phyloP scores from a whole-genome alignment of 441 rosid species.

The Populus trichocarpa region DNA sequence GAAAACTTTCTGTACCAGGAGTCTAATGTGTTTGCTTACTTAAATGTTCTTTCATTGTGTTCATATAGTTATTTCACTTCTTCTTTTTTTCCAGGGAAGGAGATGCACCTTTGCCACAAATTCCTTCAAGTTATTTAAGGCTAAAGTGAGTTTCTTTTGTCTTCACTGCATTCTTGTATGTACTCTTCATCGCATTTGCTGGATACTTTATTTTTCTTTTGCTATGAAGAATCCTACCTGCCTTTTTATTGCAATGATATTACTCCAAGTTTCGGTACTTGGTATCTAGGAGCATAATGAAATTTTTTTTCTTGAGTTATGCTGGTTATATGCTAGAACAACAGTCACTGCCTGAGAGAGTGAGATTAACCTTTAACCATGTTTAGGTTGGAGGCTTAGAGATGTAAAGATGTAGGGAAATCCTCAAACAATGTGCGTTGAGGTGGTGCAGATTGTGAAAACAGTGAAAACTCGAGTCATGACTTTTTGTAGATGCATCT shows the following conservation, averaged over 20 bases:
- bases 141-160: conserved; percentile 57
- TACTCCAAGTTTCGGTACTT: not conserved
- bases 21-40: not conserved
- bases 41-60: not conserved
- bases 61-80: conserved; percentile 8
- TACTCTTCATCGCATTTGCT: not conserved
- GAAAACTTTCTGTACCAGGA: not conserved
- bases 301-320: not conserved
- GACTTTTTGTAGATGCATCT: not conserved
- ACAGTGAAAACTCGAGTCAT: not conserved
- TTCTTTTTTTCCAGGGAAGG: conserved; percentile 49
- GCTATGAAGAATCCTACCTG: not conserved
- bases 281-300: not conserved
- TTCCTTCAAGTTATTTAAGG: conserved; percentile 59
- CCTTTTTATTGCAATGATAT: not conserved
- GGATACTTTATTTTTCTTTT: not conserved
- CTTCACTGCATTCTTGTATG: conserved; percentile 5
- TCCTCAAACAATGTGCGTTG: not conserved
- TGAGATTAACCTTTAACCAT: not conserved
- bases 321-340: not conserved
- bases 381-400: not conserved
- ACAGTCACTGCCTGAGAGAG: not conserved
- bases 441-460: not conserved
- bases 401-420: not conserved
- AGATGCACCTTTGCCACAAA: conserved; percentile 57